Conservation (phyloP, 495 filamentous ascomycete genomes). For the Penicillium odoratum region DNA sequence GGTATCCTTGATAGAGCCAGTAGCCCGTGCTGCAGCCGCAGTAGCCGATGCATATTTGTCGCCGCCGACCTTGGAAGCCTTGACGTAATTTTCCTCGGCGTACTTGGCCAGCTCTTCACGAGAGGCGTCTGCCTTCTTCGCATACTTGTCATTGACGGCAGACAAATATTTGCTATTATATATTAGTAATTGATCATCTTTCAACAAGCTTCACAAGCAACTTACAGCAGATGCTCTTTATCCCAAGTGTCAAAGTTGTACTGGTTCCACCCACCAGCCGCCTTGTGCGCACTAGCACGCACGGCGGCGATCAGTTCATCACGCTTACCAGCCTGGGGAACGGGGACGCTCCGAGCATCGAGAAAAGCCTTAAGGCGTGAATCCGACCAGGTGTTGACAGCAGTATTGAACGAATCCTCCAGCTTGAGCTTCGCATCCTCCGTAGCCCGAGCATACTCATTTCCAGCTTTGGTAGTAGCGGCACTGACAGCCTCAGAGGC, state of each 20-base stretch:
- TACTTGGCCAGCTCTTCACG: constrained; percentile 72
- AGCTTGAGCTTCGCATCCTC: constrained; percentile 63
- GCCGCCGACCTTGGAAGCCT: constrained; percentile 69
- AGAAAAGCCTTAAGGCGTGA: constrained; percentile 73
- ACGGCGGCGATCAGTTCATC: constrained; percentile 80
- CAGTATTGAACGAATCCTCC: constrained; percentile 66
- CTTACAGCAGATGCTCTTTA: constrained; percentile 70
- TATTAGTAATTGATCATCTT: background rate
- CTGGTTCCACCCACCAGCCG: constrained; percentile 65
- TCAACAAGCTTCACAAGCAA: background rate
- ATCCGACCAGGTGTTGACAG: constrained; percentile 67
- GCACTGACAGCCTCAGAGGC: constrained; percentile 67
- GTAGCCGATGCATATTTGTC: constrained; percentile 70
- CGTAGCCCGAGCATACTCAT: constrained; percentile 74
- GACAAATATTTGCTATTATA: constrained; percentile 62
- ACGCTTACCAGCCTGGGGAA: constrained; percentile 72
- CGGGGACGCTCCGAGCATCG: constrained; percentile 57
- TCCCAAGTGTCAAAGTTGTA: constrained; percentile 89
- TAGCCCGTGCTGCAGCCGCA: constrained; percentile 67
- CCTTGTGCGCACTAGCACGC: constrained; percentile 70
- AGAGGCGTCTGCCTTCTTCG: constrained; percentile 62
- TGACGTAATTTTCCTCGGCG: constrained; percentile 69
- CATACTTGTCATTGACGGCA: constrained; percentile 66
- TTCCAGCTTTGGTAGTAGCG: constrained; percentile 78
- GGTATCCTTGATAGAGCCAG: constrained; percentile 64